These are phyloP conservation scores for Micromonas commoda DNA, from an alignment of 139 green algal species.

Conservation along the genomic window DNA sequence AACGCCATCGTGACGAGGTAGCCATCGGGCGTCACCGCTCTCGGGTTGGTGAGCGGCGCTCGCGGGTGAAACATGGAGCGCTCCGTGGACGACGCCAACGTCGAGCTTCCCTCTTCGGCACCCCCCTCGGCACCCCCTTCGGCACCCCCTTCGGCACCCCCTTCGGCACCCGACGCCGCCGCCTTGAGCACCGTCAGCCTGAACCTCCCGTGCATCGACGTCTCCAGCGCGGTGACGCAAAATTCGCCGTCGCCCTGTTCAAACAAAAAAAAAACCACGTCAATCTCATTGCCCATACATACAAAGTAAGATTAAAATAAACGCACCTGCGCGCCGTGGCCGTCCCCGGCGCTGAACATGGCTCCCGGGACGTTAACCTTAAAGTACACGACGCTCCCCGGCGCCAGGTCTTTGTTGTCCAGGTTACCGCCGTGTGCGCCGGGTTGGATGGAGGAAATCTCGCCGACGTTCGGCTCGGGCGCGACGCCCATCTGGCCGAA, in stretches of 20 bases:
- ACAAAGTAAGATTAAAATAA: too few species aligned
- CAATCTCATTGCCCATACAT: too few species aligned
- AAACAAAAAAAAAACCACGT: too few species aligned
- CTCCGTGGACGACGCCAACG: neutral
- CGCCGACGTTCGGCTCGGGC: neutral
- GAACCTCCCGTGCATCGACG: neutral
- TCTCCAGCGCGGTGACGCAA: neutral
- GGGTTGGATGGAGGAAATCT: neutral
- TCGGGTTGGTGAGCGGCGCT: neutral
- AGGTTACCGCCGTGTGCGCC: neutral
- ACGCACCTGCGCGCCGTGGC: neutral
- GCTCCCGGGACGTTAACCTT: neutral
- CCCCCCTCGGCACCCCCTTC: too few species aligned
- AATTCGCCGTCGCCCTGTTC: slow-evolving; percentile 1
- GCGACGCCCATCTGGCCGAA: neutral
- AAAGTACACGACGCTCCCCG: neutral
- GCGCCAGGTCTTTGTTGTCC: neutral
- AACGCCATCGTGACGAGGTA: neutral
- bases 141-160: neutral
- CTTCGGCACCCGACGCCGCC: too few species aligned
- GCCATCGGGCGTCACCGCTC: neutral
- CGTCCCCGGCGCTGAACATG: neutral
- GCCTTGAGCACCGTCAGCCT: neutral
- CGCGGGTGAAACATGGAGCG: neutral
- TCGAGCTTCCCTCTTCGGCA: neutral